Percentiles rank a stretch among this genome's conserved stretches.
These are phyloP conservation scores for Aspergillus novoparasiticus DNA, from an alignment of 2,329 filamentous ascomycete genomes.

Conservation along the genomic window DNA sequence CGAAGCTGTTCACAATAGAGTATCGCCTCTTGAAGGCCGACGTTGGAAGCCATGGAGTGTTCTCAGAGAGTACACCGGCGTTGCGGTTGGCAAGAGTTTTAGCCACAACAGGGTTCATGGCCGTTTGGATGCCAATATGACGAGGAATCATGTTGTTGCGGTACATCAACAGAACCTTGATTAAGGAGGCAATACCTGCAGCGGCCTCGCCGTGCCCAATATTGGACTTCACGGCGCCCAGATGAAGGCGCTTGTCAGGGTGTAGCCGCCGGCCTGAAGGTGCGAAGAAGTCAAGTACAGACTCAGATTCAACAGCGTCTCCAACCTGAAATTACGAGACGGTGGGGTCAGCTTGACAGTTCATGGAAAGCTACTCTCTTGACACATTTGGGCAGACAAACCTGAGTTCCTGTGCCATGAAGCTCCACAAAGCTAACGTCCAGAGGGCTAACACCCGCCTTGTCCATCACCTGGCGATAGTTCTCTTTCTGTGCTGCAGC, in stretches of 20 bases:
- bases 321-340: conserved; percentile 16
- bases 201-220: not conserved
- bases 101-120: not conserved
- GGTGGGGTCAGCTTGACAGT: too few relatives aligned
- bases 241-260: not conserved
- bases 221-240: not conserved
- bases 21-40: not conserved
- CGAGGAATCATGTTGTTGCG: not conserved
- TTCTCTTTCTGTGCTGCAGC: conserved; percentile 41
- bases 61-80: not conserved
- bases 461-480: conserved; percentile 40
- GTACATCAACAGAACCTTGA: not conserved
- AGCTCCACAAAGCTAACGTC: conserved; percentile 44
- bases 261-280: conserved; percentile 38
- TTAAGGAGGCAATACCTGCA: not conserved
- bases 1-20: not conserved
- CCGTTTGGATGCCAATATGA: not conserved
- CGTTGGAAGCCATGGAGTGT: not conserved
- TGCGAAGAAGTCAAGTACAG: not conserved
- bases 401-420: conserved; percentile 47
- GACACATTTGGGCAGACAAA: conserved; percentile 1
- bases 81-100: not conserved
- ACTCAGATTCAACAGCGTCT: not conserved
- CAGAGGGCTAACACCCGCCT: conserved; percentile 39
- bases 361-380: too few relatives aligned